Conservation (phyloP, 495 filamentous ascomycete species). For the Cercophora sp. region DNA sequence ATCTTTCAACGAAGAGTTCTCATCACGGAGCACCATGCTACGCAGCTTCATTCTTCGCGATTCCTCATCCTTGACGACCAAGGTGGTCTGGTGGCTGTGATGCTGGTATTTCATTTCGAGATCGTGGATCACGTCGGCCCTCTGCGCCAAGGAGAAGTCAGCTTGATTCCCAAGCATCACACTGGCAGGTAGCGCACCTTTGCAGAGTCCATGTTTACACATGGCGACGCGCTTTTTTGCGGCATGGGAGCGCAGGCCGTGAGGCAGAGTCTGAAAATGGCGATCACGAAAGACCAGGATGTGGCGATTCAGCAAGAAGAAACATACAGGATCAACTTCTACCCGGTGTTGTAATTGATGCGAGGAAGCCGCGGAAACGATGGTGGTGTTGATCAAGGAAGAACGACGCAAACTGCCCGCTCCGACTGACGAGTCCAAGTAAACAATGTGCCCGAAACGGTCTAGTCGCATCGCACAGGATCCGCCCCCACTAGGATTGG, state of each 20-base stretch:
- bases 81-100: conserved; percentile 51
- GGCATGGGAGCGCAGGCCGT: conserved; percentile 21
- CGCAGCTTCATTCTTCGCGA: conserved; percentile 61
- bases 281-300: too few relatives aligned
- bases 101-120: conserved; percentile 67
- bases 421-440: conserved; percentile 17
- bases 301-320: too few relatives aligned
- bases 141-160: conserved; percentile 15
- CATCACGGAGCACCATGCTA: conserved; percentile 63
- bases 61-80: conserved; percentile 65
- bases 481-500: background rate
- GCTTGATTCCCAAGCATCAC: conserved; percentile 8
- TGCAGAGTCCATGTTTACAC: conserved; percentile 39
- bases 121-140: conserved; percentile 33
- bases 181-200: conserved; percentile 27
- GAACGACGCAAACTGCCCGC: conserved; percentile 9
- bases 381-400: conserved; percentile 10
- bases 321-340: too few relatives aligned
- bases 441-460: conserved; percentile 33
- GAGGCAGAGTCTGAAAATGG: background rate
- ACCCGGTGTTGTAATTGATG: conserved; percentile 6
- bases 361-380: background rate
- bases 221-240: conserved; percentile 30
- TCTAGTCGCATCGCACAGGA: conserved; percentile 9
- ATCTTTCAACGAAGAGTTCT: conserved; percentile 48